Percentiles rank a stretch among this genome's conserved stretches.
phyloP scores from a whole-genome alignment of 106 monocot species.

The Dendrobium catenatum region DNA sequence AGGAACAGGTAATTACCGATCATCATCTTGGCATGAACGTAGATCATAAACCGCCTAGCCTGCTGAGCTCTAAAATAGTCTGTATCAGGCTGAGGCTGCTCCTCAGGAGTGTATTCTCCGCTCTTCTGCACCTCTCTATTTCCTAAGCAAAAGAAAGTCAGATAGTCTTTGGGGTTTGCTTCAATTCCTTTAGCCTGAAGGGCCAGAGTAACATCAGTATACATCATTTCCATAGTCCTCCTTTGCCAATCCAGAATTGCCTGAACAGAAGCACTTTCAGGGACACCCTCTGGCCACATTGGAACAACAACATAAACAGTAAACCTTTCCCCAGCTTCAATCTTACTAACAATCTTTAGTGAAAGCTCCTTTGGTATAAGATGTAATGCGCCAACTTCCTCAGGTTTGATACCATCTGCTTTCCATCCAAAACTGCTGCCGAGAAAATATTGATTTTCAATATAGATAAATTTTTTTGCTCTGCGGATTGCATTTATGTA shows the following conservation, averaged over 20 bases:
- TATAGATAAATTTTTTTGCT: conserved; percentile 36
- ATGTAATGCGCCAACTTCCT: conserved; percentile 26
- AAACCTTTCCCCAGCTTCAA: conserved; percentile 42
- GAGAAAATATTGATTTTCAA: conserved; percentile 30
- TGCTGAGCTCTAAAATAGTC: conserved; percentile 36
- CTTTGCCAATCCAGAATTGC: conserved; percentile 49
- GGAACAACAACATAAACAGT: conserved; percentile 46
- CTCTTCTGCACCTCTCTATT: conserved; percentile 34
- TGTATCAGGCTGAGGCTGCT: conserved; percentile 31
- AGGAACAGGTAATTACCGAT: conserved; percentile 22
- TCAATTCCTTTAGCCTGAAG: conserved; percentile 26
- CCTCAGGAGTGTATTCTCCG: conserved; percentile 32
- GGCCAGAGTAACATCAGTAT: conserved; percentile 30
- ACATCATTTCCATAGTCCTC: conserved; percentile 63
- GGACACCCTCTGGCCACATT: conserved; percentile 47
- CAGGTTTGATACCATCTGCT: conserved; percentile 23
- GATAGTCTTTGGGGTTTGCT: conserved; percentile 40
- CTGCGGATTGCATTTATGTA: conserved; percentile 36
- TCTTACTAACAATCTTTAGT: conserved; percentile 46
- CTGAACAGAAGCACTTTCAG: conserved; percentile 41
- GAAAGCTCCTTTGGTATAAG: conserved; percentile 47
- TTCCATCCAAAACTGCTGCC: conserved; percentile 27
- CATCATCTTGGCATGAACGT: conserved; percentile 59
- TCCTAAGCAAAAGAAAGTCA: conserved; percentile 49
- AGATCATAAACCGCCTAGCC: conserved; percentile 50